Conservation (phyloP, 2,329 filamentous ascomycete genomes). For the Microcera coccophila region DNA sequence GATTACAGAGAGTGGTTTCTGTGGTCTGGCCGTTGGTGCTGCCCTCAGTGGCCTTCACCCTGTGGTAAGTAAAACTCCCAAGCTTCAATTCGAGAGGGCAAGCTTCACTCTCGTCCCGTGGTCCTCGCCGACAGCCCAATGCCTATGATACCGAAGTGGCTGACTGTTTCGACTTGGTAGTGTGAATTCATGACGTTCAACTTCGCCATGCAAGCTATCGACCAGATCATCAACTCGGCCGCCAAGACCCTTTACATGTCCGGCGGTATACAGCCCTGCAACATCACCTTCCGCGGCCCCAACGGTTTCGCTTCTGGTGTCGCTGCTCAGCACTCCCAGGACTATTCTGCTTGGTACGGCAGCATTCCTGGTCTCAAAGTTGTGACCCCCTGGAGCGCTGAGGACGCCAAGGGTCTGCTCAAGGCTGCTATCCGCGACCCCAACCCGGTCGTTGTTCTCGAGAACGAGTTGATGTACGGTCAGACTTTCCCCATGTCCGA, state of each 20-base stretch:
- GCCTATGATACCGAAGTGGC: not conserved
- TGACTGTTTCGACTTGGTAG: conserved; percentile 39
- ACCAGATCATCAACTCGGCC: conserved; percentile 98
- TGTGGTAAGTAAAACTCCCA: conserved; percentile 61
- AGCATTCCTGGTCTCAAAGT: conserved; percentile 98
- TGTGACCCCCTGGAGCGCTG: conserved; percentile 89
- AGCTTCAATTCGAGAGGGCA: not conserved
- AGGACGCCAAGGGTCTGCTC: conserved; percentile 96
- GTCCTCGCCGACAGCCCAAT: conserved; percentile 1
- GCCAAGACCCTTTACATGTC: conserved; percentile 99
- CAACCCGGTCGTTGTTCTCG: conserved; percentile 89
- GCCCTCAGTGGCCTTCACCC: conserved; percentile 92
- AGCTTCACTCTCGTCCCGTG: conserved; percentile 6
- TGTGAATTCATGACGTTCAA: conserved; percentile 99
- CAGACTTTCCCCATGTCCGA: conserved; percentile 96
- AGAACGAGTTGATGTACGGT: conserved; percentile 91
- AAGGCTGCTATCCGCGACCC: conserved; percentile 98
- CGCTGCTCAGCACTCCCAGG: conserved; percentile 96
- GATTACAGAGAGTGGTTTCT: conserved; percentile 96
- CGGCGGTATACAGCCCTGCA: conserved; percentile 97
- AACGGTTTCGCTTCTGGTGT: conserved; percentile 98
- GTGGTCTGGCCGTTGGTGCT: conserved; percentile 88
- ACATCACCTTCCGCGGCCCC: conserved; percentile 98
- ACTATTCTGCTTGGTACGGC: conserved; percentile 98
- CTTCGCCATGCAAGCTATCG: conserved; percentile 99